A percentile compares a stretch with the other conserved stretches of the same genome.
Conservation (phyloP, 805 yeast species). For the Jamesozyma lodderae region DNA sequence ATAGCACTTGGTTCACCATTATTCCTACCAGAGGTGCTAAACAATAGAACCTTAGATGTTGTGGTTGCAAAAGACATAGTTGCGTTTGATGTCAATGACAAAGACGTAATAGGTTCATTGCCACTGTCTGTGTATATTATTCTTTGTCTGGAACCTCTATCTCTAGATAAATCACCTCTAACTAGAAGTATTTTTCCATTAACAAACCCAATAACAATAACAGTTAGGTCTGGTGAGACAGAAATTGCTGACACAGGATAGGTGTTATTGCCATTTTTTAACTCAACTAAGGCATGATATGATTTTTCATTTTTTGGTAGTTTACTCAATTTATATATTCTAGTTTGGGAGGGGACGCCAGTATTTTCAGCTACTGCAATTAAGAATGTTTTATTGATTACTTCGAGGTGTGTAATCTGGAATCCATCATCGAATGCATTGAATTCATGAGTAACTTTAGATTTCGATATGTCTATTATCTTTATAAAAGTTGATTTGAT, state of each 20-base stretch:
- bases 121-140: constrained; percentile 53
- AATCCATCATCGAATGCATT: constrained; percentile 51
- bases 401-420: constrained; percentile 49
- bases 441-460: constrained; percentile 43
- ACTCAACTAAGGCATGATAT: constrained; percentile 52
- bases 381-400: constrained; percentile 41
- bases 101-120: constrained; percentile 72
- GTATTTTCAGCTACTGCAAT: constrained; percentile 68
- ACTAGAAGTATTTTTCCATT: constrained; percentile 73
- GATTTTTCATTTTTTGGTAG: constrained; percentile 30
- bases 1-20: constrained; percentile 50
- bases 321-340: constrained; percentile 64
- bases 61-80: constrained; percentile 63
- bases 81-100: constrained; percentile 45
- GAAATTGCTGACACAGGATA: constrained; percentile 47
- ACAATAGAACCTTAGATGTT: constrained; percentile 58
- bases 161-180: constrained; percentile 81
- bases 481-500: constrained; percentile 44
- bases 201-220: constrained; percentile 24
- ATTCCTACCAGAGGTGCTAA: constrained; percentile 71
- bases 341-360: constrained; percentile 59
- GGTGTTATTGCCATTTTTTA: constrained; percentile 65
- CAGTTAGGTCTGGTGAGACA: constrained; percentile 18
- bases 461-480: constrained; percentile 41
- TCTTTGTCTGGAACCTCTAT: constrained; percentile 84